Evolutionary conservation across 2,329 filamentous ascomycete genomes (phyloP).

Genomic region (Monosporascus sp.): DNA sequence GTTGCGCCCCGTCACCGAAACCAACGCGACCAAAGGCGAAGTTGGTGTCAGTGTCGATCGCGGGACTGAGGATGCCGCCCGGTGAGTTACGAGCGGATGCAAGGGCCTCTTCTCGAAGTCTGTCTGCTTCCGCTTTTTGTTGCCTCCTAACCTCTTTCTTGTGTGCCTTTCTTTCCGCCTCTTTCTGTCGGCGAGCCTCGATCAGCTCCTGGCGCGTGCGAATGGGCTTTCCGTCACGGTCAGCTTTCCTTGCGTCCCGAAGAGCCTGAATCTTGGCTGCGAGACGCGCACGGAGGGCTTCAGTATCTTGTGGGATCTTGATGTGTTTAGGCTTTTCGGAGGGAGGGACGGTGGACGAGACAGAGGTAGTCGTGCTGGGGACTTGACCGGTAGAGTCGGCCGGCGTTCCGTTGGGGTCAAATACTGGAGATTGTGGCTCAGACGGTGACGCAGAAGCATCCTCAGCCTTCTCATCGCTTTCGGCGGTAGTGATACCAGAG

Average conservation of each 20-base stretch:
- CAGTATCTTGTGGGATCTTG: constrained; percentile 64
- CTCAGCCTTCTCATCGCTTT: constrained; percentile 30
- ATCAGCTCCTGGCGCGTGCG: constrained; percentile 88
- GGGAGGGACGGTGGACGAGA: constrained; percentile 58
- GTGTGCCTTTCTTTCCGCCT: constrained; percentile 77
- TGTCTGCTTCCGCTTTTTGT: constrained; percentile 74
- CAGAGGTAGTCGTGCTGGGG: constrained; percentile 60
- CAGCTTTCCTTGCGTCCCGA: constrained; percentile 80
- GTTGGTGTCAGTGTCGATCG: constrained; percentile 53
- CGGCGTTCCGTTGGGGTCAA: constrained; percentile 47
- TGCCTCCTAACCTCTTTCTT: constrained; percentile 80
- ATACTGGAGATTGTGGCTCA: constrained; percentile 53
- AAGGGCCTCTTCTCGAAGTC: constrained; percentile 56
- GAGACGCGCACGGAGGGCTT: constrained; percentile 71
- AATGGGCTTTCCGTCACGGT: constrained; percentile 77
- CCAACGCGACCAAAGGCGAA: constrained; percentile 90
- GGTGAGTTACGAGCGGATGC: constrained; percentile 56
- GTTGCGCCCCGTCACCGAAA: constrained; percentile 77
- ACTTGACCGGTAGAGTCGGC: constrained; percentile 37
- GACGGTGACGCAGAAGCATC: constrained; percentile 35
- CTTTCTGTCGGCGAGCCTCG: constrained; percentile 80
- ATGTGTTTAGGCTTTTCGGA: constrained; percentile 60
- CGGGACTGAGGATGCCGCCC: constrained; percentile 48
- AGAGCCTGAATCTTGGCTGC: constrained; percentile 80
- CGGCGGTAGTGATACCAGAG: constrained; percentile 42